Evolutionary conservation across 228 moss, liverwort and hornwort genomes (phyloP), one percentile per base, ranked within the genome.

Genomic region (Sphagnum magellanicum): DNA sequence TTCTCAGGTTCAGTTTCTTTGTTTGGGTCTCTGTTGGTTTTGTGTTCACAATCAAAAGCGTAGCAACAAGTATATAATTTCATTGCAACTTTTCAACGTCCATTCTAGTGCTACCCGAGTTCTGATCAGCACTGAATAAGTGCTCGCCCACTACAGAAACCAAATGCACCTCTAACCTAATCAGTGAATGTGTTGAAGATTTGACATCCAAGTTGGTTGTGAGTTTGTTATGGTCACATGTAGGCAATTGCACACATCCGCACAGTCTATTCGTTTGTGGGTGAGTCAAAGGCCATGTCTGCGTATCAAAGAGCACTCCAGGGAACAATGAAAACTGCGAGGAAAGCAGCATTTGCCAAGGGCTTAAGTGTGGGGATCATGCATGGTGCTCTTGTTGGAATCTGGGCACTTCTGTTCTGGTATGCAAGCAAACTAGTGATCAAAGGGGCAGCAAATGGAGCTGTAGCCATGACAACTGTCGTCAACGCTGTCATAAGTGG

Each of bases 351-450:
- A 15, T 5, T 63, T 63, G 8, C 46, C 47, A 63, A 63, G 63
- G 63, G 63, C 46, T 10, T 63, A 32, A 63, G 63, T 63, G 63
- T 63, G 46, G 63, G 63, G 46, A 46, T 63, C 63, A 15, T 63
- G 63, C 63, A 63, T 47, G 63, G 63, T 6, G 46, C 6, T 63
- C 63, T 63, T 6, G 10, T 63, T 47, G 63, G 63, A 15, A 32
- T 63, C 4, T 63, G 63, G 63, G 63, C 63, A 63, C 32, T 63
- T 15, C 63, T 63, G n/a, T 63, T 63, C 16, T 63, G 63, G 63
- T 63, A 63, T 47, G 16, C 63, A 47, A 46, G 63, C 32, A 9
- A 6, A 15, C 46, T 63, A 10, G 63, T 63, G n/a, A 10, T 63
- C 32, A 10, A 32, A 16, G 63, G 63, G 4, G 63, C 46, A 10